phyloP scores from a whole-genome alignment of 805 yeast species.

The Isabelozyma heimii region DNA sequence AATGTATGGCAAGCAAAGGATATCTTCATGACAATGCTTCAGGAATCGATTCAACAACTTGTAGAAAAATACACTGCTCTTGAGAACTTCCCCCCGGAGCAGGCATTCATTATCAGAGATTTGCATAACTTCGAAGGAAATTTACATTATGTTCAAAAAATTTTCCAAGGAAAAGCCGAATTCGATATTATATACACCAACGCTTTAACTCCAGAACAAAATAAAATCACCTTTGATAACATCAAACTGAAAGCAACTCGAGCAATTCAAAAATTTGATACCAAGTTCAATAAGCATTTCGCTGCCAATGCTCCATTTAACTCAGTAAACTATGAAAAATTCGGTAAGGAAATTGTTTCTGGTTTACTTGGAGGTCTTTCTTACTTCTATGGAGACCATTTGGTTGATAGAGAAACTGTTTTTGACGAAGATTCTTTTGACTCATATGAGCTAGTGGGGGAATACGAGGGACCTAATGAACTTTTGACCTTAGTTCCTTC shows the following conservation, averaged over 20 bases:
- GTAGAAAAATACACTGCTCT: conserved; percentile 21
- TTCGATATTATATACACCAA: conserved; percentile 66
- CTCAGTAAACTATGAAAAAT: conserved; percentile 38
- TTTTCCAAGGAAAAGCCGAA: conserved; percentile 71
- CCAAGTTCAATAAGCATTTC: conserved; percentile 51
- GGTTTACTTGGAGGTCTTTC: conserved; percentile 89
- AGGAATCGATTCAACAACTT: conserved; percentile 61
- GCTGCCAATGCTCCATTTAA: conserved; percentile 55
- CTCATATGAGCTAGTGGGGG: conserved; percentile 48
- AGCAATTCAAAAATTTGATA: conserved; percentile 41
- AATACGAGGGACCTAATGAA: conserved; percentile 73
- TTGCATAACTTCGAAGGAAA: conserved; percentile 65
- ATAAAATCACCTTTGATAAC: conserved; percentile 36
- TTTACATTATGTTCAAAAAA: conserved; percentile 74
- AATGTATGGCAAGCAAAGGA: conserved; percentile 78
- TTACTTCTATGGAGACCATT: conserved; percentile 78
- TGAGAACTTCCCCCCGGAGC: conserved; percentile 42
- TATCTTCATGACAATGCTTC: conserved; percentile 63
- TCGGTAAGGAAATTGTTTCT: conserved; percentile 78
- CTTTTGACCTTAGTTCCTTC: conserved; percentile 86
- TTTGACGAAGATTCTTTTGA: conserved; percentile 71
- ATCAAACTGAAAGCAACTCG: conserved; percentile 32
- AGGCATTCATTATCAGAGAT: conserved; percentile 56
- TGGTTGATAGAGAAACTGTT: conserved; percentile 71
- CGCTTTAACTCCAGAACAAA: conserved; percentile 34